Conservation (phyloP, 305 asterid species). For the Fraxinus paxiana region DNA sequence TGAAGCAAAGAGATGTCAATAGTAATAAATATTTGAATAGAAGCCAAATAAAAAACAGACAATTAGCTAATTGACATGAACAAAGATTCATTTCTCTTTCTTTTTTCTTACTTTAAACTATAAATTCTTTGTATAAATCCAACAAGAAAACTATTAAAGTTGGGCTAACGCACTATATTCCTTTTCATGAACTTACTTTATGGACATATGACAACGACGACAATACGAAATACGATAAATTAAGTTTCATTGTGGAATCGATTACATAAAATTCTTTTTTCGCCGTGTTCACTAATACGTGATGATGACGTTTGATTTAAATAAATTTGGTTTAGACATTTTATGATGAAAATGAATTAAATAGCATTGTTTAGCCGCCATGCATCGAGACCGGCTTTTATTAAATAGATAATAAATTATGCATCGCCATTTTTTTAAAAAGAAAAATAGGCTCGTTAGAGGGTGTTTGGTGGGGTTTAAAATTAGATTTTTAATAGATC, state of each 20-base stretch:
- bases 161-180: conserved; percentile 24
- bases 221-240: background rate
- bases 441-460: conserved; percentile 27
- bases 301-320: conserved; percentile 16
- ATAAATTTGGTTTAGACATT: conserved; percentile 30
- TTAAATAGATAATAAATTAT: background rate
- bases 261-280: background rate
- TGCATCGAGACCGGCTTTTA: conserved; percentile 19
- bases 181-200: background rate
- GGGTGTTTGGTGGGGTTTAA: too few species aligned
- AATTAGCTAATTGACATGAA: conserved; percentile 42
- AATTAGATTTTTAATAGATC: too few species aligned
- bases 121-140: conserved; percentile 18
- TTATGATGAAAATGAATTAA: background rate
- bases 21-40: background rate
- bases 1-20: conserved; percentile 24
- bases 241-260: background rate
- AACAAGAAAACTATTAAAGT: conserved; percentile 35
- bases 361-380: conserved; percentile 26
- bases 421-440: background rate
- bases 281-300: background rate
- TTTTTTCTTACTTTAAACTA: background rate
- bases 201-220: background rate
- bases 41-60: conserved; percentile 19
- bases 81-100: conserved; percentile 29